Conservation (phyloP, 2,329 filamentous ascomycete species). For the Phaeosphaeria sp. region DNA sequence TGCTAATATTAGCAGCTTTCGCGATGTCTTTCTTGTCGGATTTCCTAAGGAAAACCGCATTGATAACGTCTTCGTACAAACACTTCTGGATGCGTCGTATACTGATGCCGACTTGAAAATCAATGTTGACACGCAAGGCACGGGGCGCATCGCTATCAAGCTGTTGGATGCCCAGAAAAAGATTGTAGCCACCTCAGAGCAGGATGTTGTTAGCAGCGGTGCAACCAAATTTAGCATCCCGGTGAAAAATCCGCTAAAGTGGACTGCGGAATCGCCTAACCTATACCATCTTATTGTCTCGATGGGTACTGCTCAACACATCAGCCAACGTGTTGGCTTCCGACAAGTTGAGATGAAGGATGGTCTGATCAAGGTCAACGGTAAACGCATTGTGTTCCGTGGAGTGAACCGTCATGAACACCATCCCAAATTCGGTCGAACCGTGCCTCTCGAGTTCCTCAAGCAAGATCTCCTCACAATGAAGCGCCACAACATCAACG, state of each 20-base stretch:
- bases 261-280: constrained; percentile 71
- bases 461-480: constrained; percentile 68
- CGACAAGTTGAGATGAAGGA: constrained; percentile 67
- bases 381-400: constrained; percentile 64
- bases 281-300: constrained; percentile 63
- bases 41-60: constrained; percentile 61
- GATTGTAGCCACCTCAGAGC: constrained; percentile 15
- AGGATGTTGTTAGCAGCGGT: constrained; percentile 18
- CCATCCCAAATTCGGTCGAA: constrained; percentile 67
- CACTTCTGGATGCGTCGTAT: constrained; percentile 60
- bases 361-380: constrained; percentile 68
- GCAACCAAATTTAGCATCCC: constrained; percentile 46
- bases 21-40: constrained; percentile 68
- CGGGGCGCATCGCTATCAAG: constrained; percentile 51
- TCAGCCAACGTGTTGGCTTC: constrained; percentile 67
- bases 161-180: constrained; percentile 53
- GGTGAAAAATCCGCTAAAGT: constrained; percentile 64
- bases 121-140: constrained; percentile 51
- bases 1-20: constrained; percentile 61
- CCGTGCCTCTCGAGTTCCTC: constrained; percentile 68
- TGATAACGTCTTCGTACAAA: constrained; percentile 65
- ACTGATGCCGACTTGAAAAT: constrained; percentile 59
- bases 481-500: constrained; percentile 75
- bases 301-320: constrained; percentile 48
- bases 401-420: constrained; percentile 76